Conservation (phyloP, 108 stramenopile genomes). For the Cyclotella baltica region DNA sequence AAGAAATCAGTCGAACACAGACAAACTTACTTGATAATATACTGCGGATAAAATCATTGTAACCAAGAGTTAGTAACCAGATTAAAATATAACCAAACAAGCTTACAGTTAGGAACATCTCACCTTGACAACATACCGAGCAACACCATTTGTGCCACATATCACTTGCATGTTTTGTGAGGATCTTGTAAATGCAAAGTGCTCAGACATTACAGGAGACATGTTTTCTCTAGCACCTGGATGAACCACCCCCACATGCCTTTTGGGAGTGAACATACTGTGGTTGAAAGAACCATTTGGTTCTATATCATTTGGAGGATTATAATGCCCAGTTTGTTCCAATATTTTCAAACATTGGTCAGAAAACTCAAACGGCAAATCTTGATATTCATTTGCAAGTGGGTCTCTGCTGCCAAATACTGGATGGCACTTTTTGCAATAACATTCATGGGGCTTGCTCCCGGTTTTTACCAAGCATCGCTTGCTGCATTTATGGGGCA, state of each 20-base stretch:
- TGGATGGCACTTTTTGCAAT: background rate
- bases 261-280: constrained; percentile 6
- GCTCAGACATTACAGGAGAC: constrained; percentile 6
- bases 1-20: background rate
- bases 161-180: constrained; percentile 35
- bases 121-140: constrained; percentile 25
- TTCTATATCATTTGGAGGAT: background rate
- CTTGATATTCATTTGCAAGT: background rate
- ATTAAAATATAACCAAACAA: no score
- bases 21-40: background rate
- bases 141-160: constrained; percentile 16
- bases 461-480: constrained; percentile 4
- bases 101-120: no score
- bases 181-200: constrained; percentile 8
- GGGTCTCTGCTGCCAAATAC: background rate
- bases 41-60: background rate
- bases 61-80: no score
- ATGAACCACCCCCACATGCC: constrained; percentile 7
- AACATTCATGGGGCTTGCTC: background rate
- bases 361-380: background rate
- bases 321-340: background rate
- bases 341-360: background rate
- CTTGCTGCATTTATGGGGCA: constrained; percentile 3
- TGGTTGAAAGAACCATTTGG: background rate
- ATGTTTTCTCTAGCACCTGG: constrained; percentile 5